phyloP scores from a whole-genome alignment of 2,329 filamentous ascomycete genomes.

The Colletotrichum phormii region DNA sequence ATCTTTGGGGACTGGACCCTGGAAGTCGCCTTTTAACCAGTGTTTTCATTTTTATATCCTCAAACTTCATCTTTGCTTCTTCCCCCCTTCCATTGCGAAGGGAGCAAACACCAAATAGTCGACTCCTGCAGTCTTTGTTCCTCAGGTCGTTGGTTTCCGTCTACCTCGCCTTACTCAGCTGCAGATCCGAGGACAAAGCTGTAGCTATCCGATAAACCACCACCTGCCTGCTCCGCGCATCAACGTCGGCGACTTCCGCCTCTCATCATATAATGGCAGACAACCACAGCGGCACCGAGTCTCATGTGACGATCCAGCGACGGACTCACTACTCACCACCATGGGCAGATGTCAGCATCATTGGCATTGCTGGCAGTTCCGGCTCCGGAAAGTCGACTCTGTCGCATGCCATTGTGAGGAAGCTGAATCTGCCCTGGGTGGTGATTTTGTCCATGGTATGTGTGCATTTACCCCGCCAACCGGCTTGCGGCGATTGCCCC shows the following conservation, averaged over 20 bases:
- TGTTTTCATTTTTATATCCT: conserved; percentile 18
- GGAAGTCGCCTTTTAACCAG: conserved; percentile 16
- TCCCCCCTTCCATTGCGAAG: conserved; percentile 11
- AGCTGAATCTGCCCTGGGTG: conserved; percentile 95
- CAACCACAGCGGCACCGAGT: conserved; percentile 41
- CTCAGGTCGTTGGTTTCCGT: neutral
- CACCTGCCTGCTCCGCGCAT: neutral
- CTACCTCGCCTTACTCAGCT: neutral
- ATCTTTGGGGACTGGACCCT: conserved; percentile 33
- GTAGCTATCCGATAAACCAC: conserved; percentile 15
- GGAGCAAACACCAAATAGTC: neutral
- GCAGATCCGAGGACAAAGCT: conserved; percentile 22
- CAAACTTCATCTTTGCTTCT: neutral
- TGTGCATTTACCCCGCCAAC: conserved; percentile 37
- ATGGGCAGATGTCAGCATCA: conserved; percentile 96
- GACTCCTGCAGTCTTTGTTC: conserved; percentile 5
- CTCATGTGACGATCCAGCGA: conserved; percentile 63
- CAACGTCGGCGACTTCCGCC: conserved; percentile 27
- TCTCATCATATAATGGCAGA: conserved; percentile 25
- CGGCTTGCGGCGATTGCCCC: neutral
- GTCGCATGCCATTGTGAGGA: conserved; percentile 89
- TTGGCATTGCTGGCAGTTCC: conserved; percentile 94
- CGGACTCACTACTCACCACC: conserved; percentile 88
- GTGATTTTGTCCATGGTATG: conserved; percentile 95
- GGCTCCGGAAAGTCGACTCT: conserved; percentile 95